Evolutionary conservation across 139 green algal genomes (phyloP).

Genomic region (Marvania coccoides): DNA sequence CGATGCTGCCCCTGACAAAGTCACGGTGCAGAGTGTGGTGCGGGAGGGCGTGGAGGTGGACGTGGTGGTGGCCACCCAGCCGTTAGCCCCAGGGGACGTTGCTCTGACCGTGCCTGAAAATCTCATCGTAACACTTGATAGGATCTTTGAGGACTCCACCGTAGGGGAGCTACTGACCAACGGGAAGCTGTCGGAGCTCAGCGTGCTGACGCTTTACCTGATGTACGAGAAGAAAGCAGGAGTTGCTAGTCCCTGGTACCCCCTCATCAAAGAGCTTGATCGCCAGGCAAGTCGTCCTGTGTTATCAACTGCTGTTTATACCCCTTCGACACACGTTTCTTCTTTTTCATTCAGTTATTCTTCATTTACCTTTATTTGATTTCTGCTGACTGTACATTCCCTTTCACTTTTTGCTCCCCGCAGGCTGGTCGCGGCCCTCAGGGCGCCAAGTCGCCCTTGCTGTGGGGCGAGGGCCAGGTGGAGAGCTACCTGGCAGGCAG

Average conservation of each 20-base stretch:
- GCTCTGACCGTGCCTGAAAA: conserved; percentile 69
- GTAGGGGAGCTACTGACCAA: conserved; percentile 85
- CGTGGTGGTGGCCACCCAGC: conserved; percentile 29
- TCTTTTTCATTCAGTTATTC: too few relatives aligned
- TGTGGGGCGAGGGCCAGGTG: conserved; percentile 74
- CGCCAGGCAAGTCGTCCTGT: too few relatives aligned
- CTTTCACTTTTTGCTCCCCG: too few relatives aligned
- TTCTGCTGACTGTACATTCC: too few relatives aligned
- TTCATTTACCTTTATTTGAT: too few relatives aligned
- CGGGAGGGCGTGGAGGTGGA: conserved; percentile 25
- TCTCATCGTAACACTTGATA: conserved; percentile 76
- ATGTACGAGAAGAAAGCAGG: conserved; percentile 94
- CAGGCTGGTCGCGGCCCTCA: conserved; percentile 12
- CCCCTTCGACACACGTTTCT: too few relatives aligned
- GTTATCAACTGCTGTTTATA: too few relatives aligned
- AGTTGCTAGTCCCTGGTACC: conserved; percentile 61
- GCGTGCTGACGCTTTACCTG: conserved; percentile 83
- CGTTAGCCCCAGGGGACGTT: conserved; percentile 52
- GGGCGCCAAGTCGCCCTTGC: conserved; percentile 71
- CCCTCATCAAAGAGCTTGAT: conserved; percentile 89
- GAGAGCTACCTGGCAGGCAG: conserved; percentile 57
- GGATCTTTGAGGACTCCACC: conserved; percentile 71
- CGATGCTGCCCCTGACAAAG: not conserved
- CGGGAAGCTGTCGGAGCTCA: conserved; percentile 86
- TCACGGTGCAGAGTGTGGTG: not conserved